These are phyloP conservation scores for Sporothrix mexicana DNA, from an alignment of 2,329 filamentous ascomycete genomes.

Conservation along the genomic window DNA sequence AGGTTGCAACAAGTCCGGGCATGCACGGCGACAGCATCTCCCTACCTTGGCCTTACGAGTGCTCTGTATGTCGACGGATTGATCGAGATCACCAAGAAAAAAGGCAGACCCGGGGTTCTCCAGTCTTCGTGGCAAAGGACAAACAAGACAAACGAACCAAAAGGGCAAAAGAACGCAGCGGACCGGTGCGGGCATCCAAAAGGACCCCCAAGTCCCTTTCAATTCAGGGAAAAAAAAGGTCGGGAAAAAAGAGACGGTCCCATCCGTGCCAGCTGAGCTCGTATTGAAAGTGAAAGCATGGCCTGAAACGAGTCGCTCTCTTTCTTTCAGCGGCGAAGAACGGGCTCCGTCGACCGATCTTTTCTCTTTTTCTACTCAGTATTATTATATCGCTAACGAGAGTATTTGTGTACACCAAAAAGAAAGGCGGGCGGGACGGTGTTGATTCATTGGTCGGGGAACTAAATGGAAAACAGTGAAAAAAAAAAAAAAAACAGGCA, in stretches of 20 bases:
- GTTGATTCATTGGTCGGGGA: neutral
- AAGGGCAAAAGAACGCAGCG: constrained; percentile 2
- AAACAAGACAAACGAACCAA: too few relatives aligned
- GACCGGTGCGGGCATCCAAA: neutral
- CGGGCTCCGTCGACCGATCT: too few relatives aligned
- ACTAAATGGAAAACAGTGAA: neutral
- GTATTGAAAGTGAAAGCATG: neutral
- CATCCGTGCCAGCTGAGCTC: neutral
- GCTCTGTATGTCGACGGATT: too few relatives aligned
- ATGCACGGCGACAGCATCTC: too few relatives aligned
- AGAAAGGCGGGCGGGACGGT: neutral
- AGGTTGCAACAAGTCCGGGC: too few relatives aligned
- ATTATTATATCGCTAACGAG: neutral
- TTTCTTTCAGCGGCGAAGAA: neutral
- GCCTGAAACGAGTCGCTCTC: neutral
- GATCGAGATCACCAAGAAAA: too few relatives aligned
- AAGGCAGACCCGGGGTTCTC: neutral
- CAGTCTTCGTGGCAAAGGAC: too few relatives aligned
- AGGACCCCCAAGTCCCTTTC: neutral
- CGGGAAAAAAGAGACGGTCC: too few relatives aligned
- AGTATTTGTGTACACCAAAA: neutral
- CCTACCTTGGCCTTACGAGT: too few relatives aligned
- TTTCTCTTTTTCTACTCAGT: neutral
- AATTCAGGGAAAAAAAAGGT: too few relatives aligned
- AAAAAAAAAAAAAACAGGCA: neutral